Percentiles rank a stretch among this genome's conserved stretches.
phyloP scores from a whole-genome alignment of 176 grass and related monocot species.

The Juncus inflexus region DNA sequence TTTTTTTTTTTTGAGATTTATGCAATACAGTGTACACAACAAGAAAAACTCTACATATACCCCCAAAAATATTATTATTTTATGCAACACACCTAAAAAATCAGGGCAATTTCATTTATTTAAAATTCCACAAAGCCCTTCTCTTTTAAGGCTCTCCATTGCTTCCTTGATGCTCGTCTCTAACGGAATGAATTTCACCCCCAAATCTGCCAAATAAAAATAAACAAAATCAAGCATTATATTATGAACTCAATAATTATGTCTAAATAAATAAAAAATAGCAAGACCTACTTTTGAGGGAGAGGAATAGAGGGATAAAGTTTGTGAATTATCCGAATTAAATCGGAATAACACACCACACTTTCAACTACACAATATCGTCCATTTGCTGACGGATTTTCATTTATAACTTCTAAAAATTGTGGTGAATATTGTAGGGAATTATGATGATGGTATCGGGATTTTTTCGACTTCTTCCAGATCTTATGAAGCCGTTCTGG shows the following conservation, averaged over 20 bases:
- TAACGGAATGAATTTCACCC: constrained; percentile 19
- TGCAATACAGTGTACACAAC: no score
- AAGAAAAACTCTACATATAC: no score
- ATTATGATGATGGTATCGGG: constrained; percentile 98
- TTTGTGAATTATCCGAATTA: constrained; percentile 25
- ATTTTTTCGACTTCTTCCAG: constrained; percentile 80
- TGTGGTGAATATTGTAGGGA: no score
- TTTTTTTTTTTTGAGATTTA: no score
- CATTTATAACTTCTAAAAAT: no score
- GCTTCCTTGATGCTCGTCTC: constrained; percentile 20
- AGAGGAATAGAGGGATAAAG: constrained; percentile 27
- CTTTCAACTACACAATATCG: constrained; percentile 33
- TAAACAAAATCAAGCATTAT: neutral
- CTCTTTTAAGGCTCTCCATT: constrained; percentile 37
- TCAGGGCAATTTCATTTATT: no score
- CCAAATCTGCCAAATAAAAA: constrained; percentile 16
- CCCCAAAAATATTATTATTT: no score
- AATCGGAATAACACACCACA: constrained; percentile 21
- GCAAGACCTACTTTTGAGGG: constrained; percentile 16
- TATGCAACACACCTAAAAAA: no score
- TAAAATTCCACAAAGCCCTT: no score
- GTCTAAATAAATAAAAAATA: no score
- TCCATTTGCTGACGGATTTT: constrained; percentile 21
- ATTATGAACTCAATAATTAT: neutral
- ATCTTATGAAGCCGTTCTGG: constrained; percentile 89